These are phyloP conservation scores for Saraca asoca DNA, from an alignment of 331 rosid species.

Conservation along the genomic window DNA sequence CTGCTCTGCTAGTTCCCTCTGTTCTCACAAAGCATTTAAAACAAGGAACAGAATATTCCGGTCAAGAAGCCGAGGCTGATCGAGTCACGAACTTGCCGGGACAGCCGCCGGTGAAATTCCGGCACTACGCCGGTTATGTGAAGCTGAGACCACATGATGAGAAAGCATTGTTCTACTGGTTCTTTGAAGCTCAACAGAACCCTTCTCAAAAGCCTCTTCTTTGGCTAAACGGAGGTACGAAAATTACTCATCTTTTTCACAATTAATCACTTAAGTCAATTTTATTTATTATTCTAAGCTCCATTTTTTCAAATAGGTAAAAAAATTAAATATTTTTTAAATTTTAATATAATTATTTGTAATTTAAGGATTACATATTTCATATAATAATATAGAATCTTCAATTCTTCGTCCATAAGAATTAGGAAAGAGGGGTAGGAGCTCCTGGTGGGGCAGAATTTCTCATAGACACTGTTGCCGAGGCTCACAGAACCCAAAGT, in stretches of 20 bases:
- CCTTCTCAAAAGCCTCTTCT: constrained; percentile 56
- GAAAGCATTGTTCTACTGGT: constrained; percentile 78
- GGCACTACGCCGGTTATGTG: constrained; percentile 67
- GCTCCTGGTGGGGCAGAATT: background rate
- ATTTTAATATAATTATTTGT: too few relatives aligned
- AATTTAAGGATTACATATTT: too few relatives aligned
- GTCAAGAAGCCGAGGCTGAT: constrained; percentile 48
- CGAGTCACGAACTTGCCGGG: constrained; percentile 61
- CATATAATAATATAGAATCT: too few relatives aligned
- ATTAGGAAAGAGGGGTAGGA: background rate
- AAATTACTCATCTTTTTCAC: too few relatives aligned
- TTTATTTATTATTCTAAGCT: background rate
- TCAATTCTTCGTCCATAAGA: too few relatives aligned
- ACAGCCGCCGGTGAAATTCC: constrained; percentile 60
- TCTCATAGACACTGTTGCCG: background rate
- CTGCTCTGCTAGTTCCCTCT: too few relatives aligned
- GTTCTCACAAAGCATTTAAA: background rate
- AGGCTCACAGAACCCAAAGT: constrained; percentile 9
- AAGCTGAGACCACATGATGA: constrained; percentile 35
- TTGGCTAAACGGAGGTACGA: constrained; percentile 75
- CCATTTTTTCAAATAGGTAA: background rate
- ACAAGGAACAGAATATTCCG: constrained; percentile 1
- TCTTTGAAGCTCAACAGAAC: constrained; percentile 55
- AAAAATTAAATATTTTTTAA: too few relatives aligned
- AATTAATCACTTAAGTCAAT: background rate